Evolutionary conservation across 2,329 filamentous ascomycete species (phyloP).

Genomic region (Scolecobasidium constrictum): DNA sequence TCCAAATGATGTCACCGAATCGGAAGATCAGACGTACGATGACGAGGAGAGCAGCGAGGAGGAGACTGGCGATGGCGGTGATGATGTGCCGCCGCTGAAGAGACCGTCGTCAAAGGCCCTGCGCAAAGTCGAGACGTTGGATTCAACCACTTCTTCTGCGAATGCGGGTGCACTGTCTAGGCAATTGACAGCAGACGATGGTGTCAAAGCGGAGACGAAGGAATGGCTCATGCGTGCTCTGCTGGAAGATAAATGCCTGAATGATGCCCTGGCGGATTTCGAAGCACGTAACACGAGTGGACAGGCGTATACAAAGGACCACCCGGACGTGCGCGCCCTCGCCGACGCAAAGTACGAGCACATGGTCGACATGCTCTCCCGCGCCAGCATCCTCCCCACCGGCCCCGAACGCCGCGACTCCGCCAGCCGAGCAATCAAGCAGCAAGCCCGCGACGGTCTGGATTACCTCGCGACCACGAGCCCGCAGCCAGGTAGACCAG

Average conservation of each 20-base stretch:
- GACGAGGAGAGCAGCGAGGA: constrained; percentile 1
- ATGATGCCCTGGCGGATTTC: constrained; percentile 26
- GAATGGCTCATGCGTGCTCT: constrained; percentile 23
- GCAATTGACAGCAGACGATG: neutral
- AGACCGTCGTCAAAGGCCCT: neutral
- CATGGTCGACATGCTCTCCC: constrained; percentile 25
- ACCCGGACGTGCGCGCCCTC: constrained; percentile 26
- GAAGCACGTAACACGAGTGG: constrained; percentile 14
- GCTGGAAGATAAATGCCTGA: constrained; percentile 32
- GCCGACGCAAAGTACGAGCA: constrained; percentile 27
- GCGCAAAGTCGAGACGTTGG: constrained; percentile 3
- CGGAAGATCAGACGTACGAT: constrained; percentile 1
- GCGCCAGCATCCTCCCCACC: constrained; percentile 19
- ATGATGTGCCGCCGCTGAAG: neutral
- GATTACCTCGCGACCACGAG: constrained; percentile 5
- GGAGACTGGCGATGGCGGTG: neutral
- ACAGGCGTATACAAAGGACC: constrained; percentile 14
- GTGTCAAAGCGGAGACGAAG: neutral
- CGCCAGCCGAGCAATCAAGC: neutral
- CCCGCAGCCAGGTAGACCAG: constrained; percentile 4
- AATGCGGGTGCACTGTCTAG: neutral
- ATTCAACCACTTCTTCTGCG: neutral
- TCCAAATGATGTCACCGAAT: constrained; percentile 9
- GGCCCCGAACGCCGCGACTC: constrained; percentile 4
- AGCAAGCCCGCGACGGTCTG: constrained; percentile 7